Evolutionary conservation across 331 rosid genomes (phyloP), one percentile per base, ranked within the genome.

Genomic region (Malus hybrid): DNA sequence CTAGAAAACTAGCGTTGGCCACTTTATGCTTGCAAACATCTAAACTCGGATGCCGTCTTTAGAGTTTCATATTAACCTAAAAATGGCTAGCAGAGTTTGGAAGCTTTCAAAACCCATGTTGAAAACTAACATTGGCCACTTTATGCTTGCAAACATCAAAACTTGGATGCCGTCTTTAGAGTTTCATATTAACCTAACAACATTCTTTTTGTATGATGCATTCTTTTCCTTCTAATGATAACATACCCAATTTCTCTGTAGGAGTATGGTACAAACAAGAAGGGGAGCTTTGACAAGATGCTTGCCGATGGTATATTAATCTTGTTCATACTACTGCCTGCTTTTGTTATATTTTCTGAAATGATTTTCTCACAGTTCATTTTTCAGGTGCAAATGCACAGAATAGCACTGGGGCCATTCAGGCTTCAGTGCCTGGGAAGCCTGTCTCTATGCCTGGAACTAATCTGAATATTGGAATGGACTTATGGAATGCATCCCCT

Each of bases 271-370:
- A 76, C 79, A 55, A 86, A 80, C 81, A 91, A 86, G 83, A 91
- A 88, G 80, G 93, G 98, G 71, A 82, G 97, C 84, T 93, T 93
- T 84, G 87, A 91, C 86, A 93, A 79, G 85, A 93, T 93, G 98
- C 94, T 93, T 80, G 96, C 87, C 72, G 96, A 93, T 27, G 98
- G 98, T 93, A 91, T 34, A 27, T 54, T 70, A 27, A 59, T 60
- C 64, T 16, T 74, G 70, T 57, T 55, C 67, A 63, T 76, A 57
- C 61, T 34, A 22, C 22, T 20, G 10, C 64, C 65, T 57, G 28
- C 59, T 19, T 79, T 10, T 55, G 42, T 34, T 32, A 32, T 54
- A 11, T 50, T 80, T 61, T 22, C 72, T 54, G 32, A 71, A 76
- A 59, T 31, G 55, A 22, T 68, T 44, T 12, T 52, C 46, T 75